Percentiles rank a stretch among this genome's conserved stretches.
phyloP scores from a whole-genome alignment of 306 rosid species.

The Dalbergia cochinchinensis region DNA sequence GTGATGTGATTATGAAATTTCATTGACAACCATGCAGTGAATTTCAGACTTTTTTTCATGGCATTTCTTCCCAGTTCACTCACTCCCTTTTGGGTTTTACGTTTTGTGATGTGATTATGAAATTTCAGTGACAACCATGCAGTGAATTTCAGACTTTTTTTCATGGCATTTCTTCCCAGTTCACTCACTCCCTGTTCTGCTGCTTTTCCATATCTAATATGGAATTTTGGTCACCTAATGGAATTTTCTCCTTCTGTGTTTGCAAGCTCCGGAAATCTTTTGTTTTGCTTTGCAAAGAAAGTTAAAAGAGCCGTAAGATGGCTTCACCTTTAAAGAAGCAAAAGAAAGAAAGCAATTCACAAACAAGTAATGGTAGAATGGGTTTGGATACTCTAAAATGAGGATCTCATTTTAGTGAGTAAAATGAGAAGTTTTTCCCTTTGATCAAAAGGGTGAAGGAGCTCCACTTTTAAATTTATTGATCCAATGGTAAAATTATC shows the following conservation, averaged over 20 bases:
- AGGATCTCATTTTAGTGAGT: too few relatives aligned
- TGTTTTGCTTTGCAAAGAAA: not conserved
- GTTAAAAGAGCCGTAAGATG: not conserved
- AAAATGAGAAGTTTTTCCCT: too few relatives aligned
- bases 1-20: conserved; percentile 13
- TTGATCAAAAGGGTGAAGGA: too few relatives aligned
- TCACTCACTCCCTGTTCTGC: not conserved
- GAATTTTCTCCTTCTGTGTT: not conserved
- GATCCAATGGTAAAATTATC: too few relatives aligned
- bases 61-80: not conserved
- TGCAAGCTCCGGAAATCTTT: not conserved
- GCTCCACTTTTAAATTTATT: too few relatives aligned
- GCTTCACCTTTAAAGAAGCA: not conserved
- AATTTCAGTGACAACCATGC: too few relatives aligned
- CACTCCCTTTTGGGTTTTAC: not conserved
- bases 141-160: not conserved
- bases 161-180: not conserved
- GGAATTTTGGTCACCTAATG: not conserved
- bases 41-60: not conserved
- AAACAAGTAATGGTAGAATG: not conserved
- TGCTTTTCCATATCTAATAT: not conserved
- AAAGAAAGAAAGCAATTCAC: not conserved
- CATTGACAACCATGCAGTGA: not conserved
- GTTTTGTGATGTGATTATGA: conserved; percentile 21
- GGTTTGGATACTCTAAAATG: too few relatives aligned